Conservation (phyloP, 441 rosid genomes). For the Corymbia calophylla region DNA sequence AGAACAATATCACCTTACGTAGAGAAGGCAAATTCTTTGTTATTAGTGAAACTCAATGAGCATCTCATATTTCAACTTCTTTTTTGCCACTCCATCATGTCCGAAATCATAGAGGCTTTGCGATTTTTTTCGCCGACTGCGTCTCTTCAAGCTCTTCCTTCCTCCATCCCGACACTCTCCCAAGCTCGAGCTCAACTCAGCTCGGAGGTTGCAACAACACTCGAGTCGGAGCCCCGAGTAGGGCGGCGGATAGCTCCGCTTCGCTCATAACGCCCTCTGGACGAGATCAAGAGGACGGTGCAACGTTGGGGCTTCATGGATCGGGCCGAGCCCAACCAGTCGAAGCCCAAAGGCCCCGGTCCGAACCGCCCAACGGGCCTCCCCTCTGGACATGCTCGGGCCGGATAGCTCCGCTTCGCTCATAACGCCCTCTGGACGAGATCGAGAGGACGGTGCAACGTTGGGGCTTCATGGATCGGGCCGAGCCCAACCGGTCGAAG, state of each 20-base stretch:
- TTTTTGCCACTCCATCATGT: background rate
- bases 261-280: background rate
- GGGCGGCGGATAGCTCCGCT: background rate
- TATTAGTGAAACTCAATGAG: background rate
- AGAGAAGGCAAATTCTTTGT: background rate
- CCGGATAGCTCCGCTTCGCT: background rate
- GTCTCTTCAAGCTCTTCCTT: background rate
- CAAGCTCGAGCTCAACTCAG: background rate
- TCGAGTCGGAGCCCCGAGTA: background rate
- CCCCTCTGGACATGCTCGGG: background rate
- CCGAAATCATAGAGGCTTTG: background rate
- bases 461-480: background rate
- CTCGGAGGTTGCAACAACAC: background rate
- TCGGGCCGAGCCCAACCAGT: background rate
- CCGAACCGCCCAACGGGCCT: background rate
- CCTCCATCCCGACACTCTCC: background rate
- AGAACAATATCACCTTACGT: rapidly evolving
- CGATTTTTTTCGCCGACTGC: background rate
- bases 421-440: background rate
- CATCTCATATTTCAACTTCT: background rate
- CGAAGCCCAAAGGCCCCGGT: background rate
- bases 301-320: background rate
- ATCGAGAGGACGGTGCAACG: background rate
- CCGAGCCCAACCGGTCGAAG: background rate
- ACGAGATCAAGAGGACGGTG: background rate